Conservation (phyloP, 768 basidiomycete species). For the Auriscalpium microsporum region DNA sequence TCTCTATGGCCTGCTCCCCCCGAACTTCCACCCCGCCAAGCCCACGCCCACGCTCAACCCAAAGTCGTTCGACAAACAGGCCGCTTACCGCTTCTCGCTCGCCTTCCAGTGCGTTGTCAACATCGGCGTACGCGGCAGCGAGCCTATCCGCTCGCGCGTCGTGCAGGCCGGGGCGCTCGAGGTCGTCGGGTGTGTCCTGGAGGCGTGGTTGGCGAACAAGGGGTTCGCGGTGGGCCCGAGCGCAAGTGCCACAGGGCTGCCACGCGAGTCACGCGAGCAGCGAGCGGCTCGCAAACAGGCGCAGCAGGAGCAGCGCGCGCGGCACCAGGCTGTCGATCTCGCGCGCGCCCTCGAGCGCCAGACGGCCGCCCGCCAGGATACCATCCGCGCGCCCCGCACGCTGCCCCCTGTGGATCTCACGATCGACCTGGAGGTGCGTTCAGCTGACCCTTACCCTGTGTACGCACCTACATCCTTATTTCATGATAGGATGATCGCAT, state of each 20-base stretch:
- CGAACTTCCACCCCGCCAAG: conserved; percentile 47
- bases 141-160: conserved; percentile 83
- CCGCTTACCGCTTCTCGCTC: conserved; percentile 82
- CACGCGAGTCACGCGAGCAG: conserved; percentile 70
- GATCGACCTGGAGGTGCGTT: conserved; percentile 5
- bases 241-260: conserved; percentile 64
- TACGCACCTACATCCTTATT: background rate
- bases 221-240: conserved; percentile 83
- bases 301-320: conserved; percentile 44
- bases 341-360: conserved; percentile 50
- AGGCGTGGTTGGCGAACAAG: conserved; percentile 85
- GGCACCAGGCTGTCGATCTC: conserved; percentile 52
- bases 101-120: conserved; percentile 98
- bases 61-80: conserved; percentile 66
- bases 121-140: conserved; percentile 92
- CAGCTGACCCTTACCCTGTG: background rate
- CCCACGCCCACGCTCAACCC: conserved; percentile 58
- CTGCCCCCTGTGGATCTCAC: conserved; percentile 3
- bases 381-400: conserved; percentile 8
- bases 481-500: conserved; percentile 16
- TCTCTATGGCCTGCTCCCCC: conserved; percentile 71
- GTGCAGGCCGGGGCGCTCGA: conserved; percentile 93
- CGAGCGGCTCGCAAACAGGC: conserved; percentile 54
- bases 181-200: conserved; percentile 88
- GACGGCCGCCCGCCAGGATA: conserved; percentile 16